A percentile compares a stretch with the other conserved stretches of the same genome.
phyloP scores from a whole-genome alignment of 2,329 filamentous ascomycete species.

The Alternaria tenuissima region DNA sequence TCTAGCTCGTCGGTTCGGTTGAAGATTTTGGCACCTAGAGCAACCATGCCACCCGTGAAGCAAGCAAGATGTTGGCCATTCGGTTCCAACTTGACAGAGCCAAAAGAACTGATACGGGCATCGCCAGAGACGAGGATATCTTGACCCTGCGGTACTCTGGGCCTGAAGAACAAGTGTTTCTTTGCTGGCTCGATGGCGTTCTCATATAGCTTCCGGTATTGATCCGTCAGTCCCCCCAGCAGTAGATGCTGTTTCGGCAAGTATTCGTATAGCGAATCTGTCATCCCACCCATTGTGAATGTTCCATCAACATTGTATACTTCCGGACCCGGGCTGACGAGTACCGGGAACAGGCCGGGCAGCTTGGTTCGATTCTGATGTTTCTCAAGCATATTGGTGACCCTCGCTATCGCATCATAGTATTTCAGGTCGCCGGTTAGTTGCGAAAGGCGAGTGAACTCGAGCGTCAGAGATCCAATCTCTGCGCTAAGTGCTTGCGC shows the following conservation, averaged over 20 bases:
- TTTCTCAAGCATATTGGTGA: constrained; percentile 44
- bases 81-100: constrained; percentile 53
- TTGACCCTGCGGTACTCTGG: constrained; percentile 71
- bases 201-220: constrained; percentile 78
- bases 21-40: constrained; percentile 62
- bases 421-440: constrained; percentile 50
- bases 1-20: constrained; percentile 58
- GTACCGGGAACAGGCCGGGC: constrained; percentile 50
- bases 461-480: constrained; percentile 49
- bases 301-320: constrained; percentile 38
- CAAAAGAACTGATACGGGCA: constrained; percentile 52
- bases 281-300: constrained; percentile 64
- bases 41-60: constrained; percentile 65
- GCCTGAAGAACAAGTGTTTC: constrained; percentile 78
- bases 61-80: constrained; percentile 62
- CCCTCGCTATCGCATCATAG: constrained; percentile 50
- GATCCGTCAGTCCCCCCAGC: constrained; percentile 74
- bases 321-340: constrained; percentile 42
- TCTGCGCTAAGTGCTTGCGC: constrained; percentile 46
- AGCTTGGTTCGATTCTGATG: constrained; percentile 48
- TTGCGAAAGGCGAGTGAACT: constrained; percentile 52
- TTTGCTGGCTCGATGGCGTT: constrained; percentile 72
- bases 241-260: constrained; percentile 73
- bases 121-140: constrained; percentile 80
- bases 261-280: constrained; percentile 67